Conservation (phyloP, 2,329 filamentous ascomycete species). For the Xylaria sp. region DNA sequence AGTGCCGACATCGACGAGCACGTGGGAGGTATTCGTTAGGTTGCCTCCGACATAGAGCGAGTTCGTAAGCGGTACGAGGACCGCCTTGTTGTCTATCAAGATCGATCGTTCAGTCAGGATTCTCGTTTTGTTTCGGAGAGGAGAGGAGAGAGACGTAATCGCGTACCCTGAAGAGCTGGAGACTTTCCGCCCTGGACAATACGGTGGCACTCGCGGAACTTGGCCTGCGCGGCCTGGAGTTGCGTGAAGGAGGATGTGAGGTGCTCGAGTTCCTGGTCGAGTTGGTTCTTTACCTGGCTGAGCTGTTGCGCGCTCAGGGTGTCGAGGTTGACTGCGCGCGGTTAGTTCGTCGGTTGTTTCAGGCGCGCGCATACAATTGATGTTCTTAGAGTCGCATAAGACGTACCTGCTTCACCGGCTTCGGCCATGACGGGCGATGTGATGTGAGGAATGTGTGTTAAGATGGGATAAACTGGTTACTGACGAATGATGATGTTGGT, state of each 20-base stretch:
- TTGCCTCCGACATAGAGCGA: constrained; percentile 89
- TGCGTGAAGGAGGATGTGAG: constrained; percentile 85
- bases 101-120: constrained; percentile 3
- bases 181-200: constrained; percentile 61
- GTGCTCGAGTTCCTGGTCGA: constrained; percentile 94
- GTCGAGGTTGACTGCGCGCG: constrained; percentile 54
- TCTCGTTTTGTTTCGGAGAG: not conserved
- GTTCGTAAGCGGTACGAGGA: constrained; percentile 90
- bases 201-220: constrained; percentile 84
- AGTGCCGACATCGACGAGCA: constrained; percentile 40
- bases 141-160: not conserved
- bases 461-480: not conserved
- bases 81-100: constrained; percentile 42
- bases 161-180: constrained; percentile 29
- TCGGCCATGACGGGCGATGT: constrained; percentile 14
- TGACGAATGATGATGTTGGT: too few species aligned
- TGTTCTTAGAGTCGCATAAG: too few species aligned
- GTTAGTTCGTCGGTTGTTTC: not conserved
- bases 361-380: not conserved
- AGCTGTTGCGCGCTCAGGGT: constrained; percentile 80
- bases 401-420: constrained; percentile 16
- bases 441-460: not conserved
- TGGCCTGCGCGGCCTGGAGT: constrained; percentile 80
- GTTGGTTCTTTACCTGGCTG: constrained; percentile 86
- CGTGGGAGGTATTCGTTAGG: constrained; percentile 66